Evolutionary conservation across 495 filamentous ascomycete genomes (phyloP), one percentile per base, ranked within the genome.

Genomic region (Paragyromitra xinjiangensis): DNA sequence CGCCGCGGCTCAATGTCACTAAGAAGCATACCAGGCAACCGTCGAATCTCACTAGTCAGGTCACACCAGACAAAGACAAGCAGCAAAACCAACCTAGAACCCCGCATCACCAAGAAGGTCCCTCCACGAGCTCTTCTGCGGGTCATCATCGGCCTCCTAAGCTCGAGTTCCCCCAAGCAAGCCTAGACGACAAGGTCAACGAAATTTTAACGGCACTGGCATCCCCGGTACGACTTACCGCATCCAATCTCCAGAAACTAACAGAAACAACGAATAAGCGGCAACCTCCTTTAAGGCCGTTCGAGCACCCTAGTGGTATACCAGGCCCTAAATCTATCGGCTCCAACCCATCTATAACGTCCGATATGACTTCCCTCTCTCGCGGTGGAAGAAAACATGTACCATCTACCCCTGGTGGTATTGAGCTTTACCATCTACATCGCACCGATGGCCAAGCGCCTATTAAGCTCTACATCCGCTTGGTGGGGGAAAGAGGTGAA

Each of bases 391-490:
- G 87, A 9, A 83, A 83, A 12, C 84, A 86, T 50, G 78, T 84
- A 16, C 84, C 84, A 55, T 84, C 82, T 67, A 83, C 84, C 48
- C 87, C 90, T 68, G 85, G 86, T 56, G 94, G 93, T 67, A 93
- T 97, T 70, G 93, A 93, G 82, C 88, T 98, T 1, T 99, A 98
- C 78, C 94, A 99, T 84, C 88, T 99, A 26, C 92, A 93, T n/a
- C 91, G 94, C 44, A 88, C 89, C 51, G 92, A 91, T 40, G 92
- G 92, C 56, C 89, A 94, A 72, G 88, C 91, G 34, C 95, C 95
- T 0, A 94, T 95, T 76, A 98, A 97, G 83, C 88, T 99, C 1
- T 95, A 95, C 81, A 93, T 98, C 34, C 91, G 95, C 0, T 90
- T 93, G 14, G 94, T 99, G 1, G 95, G 95, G 45, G 93, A 96